Conservation (phyloP, 1,139 yeast genomes). For the Arxiozyma bovina region DNA sequence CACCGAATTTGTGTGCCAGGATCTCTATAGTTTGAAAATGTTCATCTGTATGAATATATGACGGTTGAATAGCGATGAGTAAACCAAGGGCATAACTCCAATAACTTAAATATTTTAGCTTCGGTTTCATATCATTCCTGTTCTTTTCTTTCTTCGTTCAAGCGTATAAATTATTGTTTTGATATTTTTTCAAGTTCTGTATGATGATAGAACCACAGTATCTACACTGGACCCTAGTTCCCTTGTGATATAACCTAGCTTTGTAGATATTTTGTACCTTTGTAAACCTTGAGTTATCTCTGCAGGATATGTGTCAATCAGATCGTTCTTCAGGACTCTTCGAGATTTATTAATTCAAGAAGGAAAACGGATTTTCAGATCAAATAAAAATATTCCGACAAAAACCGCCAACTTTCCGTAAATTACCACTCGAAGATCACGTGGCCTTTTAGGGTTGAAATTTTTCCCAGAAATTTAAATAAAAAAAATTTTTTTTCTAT, state of each 20-base stretch:
- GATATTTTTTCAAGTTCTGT: neutral
- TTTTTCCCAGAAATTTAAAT: too few relatives aligned
- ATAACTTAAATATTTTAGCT: neutral
- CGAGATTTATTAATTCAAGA: neutral
- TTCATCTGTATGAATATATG: conserved; percentile 96
- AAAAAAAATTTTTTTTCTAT: neutral
- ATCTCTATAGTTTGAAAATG: conserved; percentile 86
- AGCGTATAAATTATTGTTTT: too few relatives aligned
- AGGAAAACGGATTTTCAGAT: too few relatives aligned
- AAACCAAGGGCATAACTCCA: conserved; percentile 37
- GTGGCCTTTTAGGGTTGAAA: neutral
- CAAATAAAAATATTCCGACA: too few relatives aligned
- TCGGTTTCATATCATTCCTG: neutral
- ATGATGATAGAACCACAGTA: neutral
- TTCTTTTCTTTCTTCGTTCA: neutral
- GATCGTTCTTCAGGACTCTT: neutral
- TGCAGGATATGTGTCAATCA: neutral
- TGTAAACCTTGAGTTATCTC: neutral
- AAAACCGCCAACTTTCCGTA: neutral
- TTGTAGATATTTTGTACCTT: too few relatives aligned
- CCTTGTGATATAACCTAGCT: neutral
- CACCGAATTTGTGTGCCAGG: conserved; percentile 38
- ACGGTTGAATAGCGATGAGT: conserved; percentile 55
- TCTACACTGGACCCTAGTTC: neutral
- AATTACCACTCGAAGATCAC: neutral